Base-by-base conservation (phyloP, 371 early-diverging fungal species). In the Circinella umbellata region DNA sequence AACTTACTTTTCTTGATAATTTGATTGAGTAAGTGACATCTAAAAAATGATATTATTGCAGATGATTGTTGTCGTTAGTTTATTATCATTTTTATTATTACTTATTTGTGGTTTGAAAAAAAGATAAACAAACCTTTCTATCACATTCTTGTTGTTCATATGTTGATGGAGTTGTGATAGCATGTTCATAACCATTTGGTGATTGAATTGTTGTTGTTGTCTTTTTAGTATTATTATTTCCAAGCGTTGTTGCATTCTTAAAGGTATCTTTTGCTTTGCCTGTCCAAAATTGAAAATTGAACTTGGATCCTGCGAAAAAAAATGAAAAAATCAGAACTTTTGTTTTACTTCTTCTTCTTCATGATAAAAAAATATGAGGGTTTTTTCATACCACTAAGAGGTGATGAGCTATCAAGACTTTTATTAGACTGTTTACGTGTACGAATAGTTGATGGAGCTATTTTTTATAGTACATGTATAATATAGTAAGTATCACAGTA, bases 241-340 rank as follows among this genome's bases (percentile, higher is more conserved):
- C 35, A 13, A n/a, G 68, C 8, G 37, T 59, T 27, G 62, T 35
- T 35, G 37, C 60, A 37, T 37, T 59, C 27, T 59, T 59, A 34
- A 61, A 49, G 13, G 55, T 62, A 8, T 66, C 71, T 54, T 64
- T 71, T 15, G 67, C 61, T 27, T 67, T 66, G 51, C 62, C 67
- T 10, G 61, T 66, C 71, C 71, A 71, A 54, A 71, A 71, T n/a
- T 71, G 71, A 18, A 66, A 66, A 47, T 67, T 62, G 48, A 71
- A 71, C 60, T 54, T 71, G 10, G 67, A 69, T 37, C 51, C 63
- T 42, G 47, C 38, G 3, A 42, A 42, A 42, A 42, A 42, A 3
- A 42, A 51, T 13, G 51, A 13, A 17, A 15, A 47, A 47, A 47
- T 15, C 3, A 15, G 51, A 13, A 15, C 0, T 6, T 13, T 51